Percentiles rank a stretch among this genome's conserved stretches.
These are phyloP conservation scores for Chenopodium quinoa DNA, from an alignment of 148 eudicot genomes.

Conservation along the genomic window DNA sequence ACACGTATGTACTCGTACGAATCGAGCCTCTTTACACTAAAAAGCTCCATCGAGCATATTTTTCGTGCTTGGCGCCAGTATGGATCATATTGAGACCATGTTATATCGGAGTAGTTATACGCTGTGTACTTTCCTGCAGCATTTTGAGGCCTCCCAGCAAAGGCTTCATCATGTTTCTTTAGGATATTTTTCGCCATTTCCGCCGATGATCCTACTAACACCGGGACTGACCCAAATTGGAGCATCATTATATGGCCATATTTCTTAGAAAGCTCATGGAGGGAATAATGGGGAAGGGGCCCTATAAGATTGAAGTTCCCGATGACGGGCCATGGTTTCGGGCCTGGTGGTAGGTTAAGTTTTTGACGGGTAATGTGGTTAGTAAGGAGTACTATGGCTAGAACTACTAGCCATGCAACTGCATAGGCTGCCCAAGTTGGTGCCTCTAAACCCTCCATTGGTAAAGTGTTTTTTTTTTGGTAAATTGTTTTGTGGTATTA, in stretches of 20 bases:
- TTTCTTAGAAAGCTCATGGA: slow-evolving; percentile 53
- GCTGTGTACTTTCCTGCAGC: slow-evolving; percentile 84
- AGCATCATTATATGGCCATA: slow-evolving; percentile 79
- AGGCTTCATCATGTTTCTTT: slow-evolving; percentile 2
- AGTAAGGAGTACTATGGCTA: slow-evolving; percentile 34
- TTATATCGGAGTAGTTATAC: background rate
- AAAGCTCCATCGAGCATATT: background rate
- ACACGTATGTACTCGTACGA: background rate
- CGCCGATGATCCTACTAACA: slow-evolving; percentile 67
- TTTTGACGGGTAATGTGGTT: slow-evolving; percentile 31
- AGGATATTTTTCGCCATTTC: slow-evolving; percentile 63
- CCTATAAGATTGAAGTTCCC: slow-evolving; percentile 90
- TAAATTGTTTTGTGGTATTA: too few species aligned
- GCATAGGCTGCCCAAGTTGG: slow-evolving; percentile 24
- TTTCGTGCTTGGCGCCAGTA: background rate
- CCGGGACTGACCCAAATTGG: slow-evolving; percentile 57
- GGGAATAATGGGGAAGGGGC: slow-evolving; percentile 67
- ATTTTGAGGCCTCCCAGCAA: slow-evolving; percentile 47
- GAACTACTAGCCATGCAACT: slow-evolving; percentile 31
- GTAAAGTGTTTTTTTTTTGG: too few species aligned
- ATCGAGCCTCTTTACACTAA: background rate
- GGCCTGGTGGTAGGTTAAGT: slow-evolving; percentile 74
- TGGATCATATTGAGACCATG: background rate
- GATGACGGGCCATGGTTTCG: slow-evolving; percentile 84
- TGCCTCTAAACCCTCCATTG: slow-evolving; percentile 31